phyloP scores from a whole-genome alignment of 495 filamentous ascomycete genomes.

The Staphylotrichum longicolle region DNA sequence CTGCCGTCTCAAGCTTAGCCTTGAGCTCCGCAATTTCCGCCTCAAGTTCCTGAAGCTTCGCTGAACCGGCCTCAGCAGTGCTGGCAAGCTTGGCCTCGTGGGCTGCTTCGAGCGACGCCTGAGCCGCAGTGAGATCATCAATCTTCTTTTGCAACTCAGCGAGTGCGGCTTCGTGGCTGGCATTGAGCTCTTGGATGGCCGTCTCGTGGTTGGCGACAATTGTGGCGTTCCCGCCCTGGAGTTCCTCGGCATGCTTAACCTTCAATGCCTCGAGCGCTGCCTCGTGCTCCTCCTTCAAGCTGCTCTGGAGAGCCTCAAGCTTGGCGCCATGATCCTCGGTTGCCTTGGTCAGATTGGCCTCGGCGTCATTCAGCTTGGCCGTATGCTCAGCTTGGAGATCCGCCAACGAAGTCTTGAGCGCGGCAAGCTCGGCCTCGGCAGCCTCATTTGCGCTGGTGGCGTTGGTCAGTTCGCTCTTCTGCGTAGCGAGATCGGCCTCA shows the following conservation, averaged over 20 bases:
- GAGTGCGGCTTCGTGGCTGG: constrained; percentile 38
- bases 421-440: constrained; percentile 41
- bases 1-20: constrained; percentile 35
- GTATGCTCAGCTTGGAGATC: constrained; percentile 41
- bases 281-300: constrained; percentile 44
- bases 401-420: constrained; percentile 44
- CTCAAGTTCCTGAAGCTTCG: constrained; percentile 41
- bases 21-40: constrained; percentile 44
- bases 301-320: constrained; percentile 41
- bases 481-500: constrained; percentile 39
- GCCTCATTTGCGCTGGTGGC: constrained; percentile 38
- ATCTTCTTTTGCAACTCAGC: constrained; percentile 47
- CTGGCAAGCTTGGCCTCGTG: constrained; percentile 34
- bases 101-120: constrained; percentile 27
- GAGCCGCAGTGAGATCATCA: constrained; percentile 40
- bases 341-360: constrained; percentile 33
- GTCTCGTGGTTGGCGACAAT: constrained; percentile 37
- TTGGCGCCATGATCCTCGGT: constrained; percentile 42
- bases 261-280: constrained; percentile 41
- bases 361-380: constrained; percentile 36
- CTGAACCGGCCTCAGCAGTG: constrained; percentile 33
- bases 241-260: constrained; percentile 42
- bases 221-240: constrained; percentile 37
- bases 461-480: constrained; percentile 39
- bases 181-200: constrained; percentile 42